Evolutionary conservation across 2,329 filamentous ascomycete genomes (phyloP), one percentile per base, ranked within the genome.

Genomic region (Cladorrhinum sp.): DNA sequence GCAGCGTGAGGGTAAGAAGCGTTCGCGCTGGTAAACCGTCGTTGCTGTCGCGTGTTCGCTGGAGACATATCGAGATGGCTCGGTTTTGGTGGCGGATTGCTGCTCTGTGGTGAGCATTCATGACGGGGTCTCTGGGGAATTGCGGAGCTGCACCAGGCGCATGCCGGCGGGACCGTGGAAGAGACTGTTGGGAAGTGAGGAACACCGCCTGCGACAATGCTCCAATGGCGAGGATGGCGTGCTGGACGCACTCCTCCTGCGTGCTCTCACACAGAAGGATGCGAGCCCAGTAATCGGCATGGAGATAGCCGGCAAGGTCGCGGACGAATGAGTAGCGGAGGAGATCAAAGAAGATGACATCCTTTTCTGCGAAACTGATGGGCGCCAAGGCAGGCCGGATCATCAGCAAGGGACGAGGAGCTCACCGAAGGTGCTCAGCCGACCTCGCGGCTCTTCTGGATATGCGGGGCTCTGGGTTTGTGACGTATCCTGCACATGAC

Each of bases 281-380:
- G 2, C 66, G 62, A 3, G 64, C 64, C 67, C 67, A 68, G 50
- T 66, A 68, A 26, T 67, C 62, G 24, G 64, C 63, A 52, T 64
- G 59, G 18, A 56, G 53, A 18, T 65, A 66, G 1, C 67, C 66
- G 3, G 64, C 58, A 8, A 68, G 61, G 23, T 69, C 66, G 9
- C 53, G 51, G 16, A 62, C 56, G 33, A 67, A 59, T 18, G 60
- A 61, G 42, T 62, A 57, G 16, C 67, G 65, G 55, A 67, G 67
- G 28, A 68, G 62, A 21, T 68, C 66, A 49, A 58, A 67, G 58
- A 65, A 69, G 2, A 58, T 39, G 2, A 65, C 55, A n/a, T 62
- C 60, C 14, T 57, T 57, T 49, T 33, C 24, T 8, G 23, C 18
- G 14, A 10, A 28, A 14, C 16, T 26, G 3, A 20, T 12, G 12